Evolutionary conservation across 768 basidiomycete species (phyloP).

Genomic region (Termitomyces sp.): DNA sequence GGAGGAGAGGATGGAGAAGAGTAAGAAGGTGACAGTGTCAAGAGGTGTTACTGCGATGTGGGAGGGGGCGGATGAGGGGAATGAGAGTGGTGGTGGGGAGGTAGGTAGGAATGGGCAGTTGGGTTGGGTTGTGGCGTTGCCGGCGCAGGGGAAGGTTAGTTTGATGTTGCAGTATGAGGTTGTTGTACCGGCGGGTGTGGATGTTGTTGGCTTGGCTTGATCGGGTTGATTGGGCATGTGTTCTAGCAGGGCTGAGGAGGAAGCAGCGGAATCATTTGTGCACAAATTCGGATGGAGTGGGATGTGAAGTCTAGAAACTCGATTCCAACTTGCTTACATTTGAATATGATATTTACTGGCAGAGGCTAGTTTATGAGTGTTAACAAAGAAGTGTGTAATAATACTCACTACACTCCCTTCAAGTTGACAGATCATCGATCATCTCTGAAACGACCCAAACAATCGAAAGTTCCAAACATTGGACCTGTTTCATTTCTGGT

Average conservation of each 20-base stretch:
- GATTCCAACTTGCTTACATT: too few relatives aligned
- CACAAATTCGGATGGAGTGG: too few relatives aligned
- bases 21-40: slow-evolving; percentile 10
- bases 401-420: too few relatives aligned
- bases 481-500: neutral
- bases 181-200: neutral
- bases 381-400: too few relatives aligned
- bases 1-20: neutral
- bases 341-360: too few relatives aligned
- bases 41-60: slow-evolving; percentile 21
- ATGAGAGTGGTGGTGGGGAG: slow-evolving; percentile 8
- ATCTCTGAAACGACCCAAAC: neutral
- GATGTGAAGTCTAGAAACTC: too few relatives aligned
- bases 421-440: too few relatives aligned
- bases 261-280: too few relatives aligned
- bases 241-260: too few relatives aligned
- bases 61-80: slow-evolving; percentile 20
- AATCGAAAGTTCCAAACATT: neutral
- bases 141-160: neutral
- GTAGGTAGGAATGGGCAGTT: slow-evolving; percentile 12
- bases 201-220: neutral
- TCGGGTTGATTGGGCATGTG: neutral
- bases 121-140: neutral
- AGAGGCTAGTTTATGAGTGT: too few relatives aligned
- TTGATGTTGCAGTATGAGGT: slow-evolving; percentile 3